Conservation (phyloP, 768 basidiomycete genomes). For the Kwoniella europaea region DNA sequence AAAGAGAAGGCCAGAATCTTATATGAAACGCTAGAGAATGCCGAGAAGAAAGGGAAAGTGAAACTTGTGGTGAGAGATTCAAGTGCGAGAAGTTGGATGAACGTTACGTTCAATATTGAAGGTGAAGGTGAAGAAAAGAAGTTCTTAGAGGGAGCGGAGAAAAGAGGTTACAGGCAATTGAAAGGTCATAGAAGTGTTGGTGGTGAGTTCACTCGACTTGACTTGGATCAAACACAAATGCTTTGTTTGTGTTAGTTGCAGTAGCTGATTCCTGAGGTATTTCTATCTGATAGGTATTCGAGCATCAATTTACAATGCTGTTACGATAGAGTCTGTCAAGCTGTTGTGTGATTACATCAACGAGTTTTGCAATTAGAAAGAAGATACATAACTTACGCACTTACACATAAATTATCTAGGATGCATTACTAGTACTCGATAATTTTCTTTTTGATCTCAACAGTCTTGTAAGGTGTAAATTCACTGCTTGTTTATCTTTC, state of each 20-base stretch:
- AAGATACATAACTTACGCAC: too few species aligned
- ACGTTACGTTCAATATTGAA: slow-evolving; percentile 79
- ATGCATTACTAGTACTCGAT: neutral
- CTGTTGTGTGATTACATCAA: slow-evolving; percentile 60
- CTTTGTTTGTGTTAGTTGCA: too few species aligned
- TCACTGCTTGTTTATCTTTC: too few species aligned
- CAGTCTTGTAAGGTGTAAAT: too few species aligned
- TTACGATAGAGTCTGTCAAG: slow-evolving; percentile 75
- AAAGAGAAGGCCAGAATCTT: slow-evolving; percentile 74
- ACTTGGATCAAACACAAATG: too few species aligned
- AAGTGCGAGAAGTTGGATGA: slow-evolving; percentile 91
- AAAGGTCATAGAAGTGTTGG: slow-evolving; percentile 86
- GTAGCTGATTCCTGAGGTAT: too few species aligned
- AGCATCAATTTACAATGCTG: slow-evolving; percentile 85
- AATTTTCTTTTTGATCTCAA: too few species aligned
- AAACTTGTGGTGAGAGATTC: slow-evolving; percentile 69
- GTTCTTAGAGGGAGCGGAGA: slow-evolving; percentile 82
- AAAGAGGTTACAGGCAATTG: slow-evolving; percentile 77
- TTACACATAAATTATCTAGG: neutral
- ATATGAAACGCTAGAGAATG: slow-evolving; percentile 73
- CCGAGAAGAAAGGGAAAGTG: slow-evolving; percentile 73
- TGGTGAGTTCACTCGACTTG: slow-evolving; percentile 29
- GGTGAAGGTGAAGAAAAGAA: slow-evolving; percentile 68
- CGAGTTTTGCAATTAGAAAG: slow-evolving; percentile 44
- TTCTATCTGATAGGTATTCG: slow-evolving; percentile 66